phyloP scores from a whole-genome alignment of 225 moss, liverwort and hornwort genomes.

The Neckera pumila region DNA sequence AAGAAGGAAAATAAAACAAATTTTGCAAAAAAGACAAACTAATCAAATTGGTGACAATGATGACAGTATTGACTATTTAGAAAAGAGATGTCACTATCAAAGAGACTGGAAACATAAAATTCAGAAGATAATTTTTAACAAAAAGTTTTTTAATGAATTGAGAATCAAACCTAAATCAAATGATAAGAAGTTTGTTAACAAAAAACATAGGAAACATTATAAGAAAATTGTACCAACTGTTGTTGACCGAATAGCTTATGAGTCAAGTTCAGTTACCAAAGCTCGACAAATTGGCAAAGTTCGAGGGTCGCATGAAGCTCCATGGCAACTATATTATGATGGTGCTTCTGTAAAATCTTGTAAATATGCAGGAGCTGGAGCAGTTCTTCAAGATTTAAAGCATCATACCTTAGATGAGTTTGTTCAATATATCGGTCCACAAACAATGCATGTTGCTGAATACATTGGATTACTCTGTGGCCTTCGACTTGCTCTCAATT shows the following conservation, averaged over 20 bases:
- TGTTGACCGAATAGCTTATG: not conserved
- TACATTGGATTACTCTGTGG: not conserved
- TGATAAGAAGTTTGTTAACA: not conserved
- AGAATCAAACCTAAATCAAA: not conserved
- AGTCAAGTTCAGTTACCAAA: not conserved
- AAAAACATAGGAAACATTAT: not conserved
- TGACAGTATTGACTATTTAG: not conserved
- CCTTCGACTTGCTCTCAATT: not conserved
- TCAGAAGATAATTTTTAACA: not conserved
- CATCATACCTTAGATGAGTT: not conserved
- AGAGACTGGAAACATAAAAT: not conserved
- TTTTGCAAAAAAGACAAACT: not conserved
- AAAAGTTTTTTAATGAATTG: not conserved
- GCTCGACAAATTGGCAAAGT: not conserved
- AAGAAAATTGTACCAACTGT: not conserved
- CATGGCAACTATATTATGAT: not conserved
- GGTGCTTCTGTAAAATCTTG: not conserved
- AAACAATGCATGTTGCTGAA: constrained; percentile 1
- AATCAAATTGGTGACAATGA: not conserved
- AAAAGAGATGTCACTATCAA: not conserved
- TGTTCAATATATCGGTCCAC: not conserved
- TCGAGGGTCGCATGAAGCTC: not conserved
- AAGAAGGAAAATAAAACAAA: not conserved
- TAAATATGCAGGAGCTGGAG: not conserved
- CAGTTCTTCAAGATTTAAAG: not conserved